phyloP scores from a whole-genome alignment of 225 moss, liverwort and hornwort genomes.

The Pseudisothecium myosuroides region DNA sequence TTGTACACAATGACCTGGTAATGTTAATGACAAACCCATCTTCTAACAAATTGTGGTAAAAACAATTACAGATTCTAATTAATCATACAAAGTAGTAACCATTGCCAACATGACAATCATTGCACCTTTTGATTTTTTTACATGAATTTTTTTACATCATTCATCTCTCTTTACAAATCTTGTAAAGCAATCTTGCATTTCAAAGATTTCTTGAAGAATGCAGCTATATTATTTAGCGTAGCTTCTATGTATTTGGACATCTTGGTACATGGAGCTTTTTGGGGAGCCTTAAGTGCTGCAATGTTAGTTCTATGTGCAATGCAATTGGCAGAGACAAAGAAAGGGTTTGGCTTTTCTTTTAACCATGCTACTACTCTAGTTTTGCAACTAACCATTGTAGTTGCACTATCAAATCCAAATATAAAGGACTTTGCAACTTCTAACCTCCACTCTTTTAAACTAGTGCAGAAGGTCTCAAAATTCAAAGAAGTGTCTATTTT shows the following conservation, averaged over 20 bases:
- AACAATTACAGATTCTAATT: neutral
- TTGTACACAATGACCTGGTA: neutral
- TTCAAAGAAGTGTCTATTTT: too few relatives aligned
- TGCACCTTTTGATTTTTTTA: neutral
- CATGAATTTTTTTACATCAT: neutral
- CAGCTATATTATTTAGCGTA: neutral
- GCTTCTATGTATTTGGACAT: neutral
- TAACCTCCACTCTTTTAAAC: too few relatives aligned
- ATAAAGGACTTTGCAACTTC: too few relatives aligned
- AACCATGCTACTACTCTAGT: too few relatives aligned
- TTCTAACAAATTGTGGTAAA: neutral
- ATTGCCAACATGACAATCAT: neutral
- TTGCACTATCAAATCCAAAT: too few relatives aligned
- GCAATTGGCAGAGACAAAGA: too few relatives aligned
- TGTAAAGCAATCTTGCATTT: neutral
- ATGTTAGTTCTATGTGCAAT: too few relatives aligned
- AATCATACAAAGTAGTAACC: neutral
- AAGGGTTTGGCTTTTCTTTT: too few relatives aligned
- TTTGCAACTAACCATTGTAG: too few relatives aligned
- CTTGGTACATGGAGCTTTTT: rapidly evolving
- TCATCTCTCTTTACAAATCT: neutral
- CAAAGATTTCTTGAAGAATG: neutral
- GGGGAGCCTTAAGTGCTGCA: neutral
- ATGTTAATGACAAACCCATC: neutral
- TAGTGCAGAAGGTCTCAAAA: too few relatives aligned